Evolutionary conservation across 2,329 filamentous ascomycete species (phyloP), one percentile per base, ranked within the genome.

Genomic region (Aspergillus sp.): DNA sequence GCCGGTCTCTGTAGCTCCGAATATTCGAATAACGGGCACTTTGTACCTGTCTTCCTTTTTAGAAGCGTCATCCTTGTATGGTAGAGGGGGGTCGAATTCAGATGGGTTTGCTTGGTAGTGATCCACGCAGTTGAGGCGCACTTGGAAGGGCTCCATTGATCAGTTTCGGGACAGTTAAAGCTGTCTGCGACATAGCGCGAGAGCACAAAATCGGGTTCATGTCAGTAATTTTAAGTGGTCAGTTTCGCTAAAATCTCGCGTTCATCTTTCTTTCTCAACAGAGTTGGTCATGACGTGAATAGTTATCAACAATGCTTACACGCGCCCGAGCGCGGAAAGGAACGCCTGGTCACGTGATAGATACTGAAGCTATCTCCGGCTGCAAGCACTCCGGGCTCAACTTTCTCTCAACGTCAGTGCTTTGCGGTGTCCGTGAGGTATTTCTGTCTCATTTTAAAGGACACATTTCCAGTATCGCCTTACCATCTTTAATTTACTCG

Each of bases 61-160:
- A 13, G 76, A 79, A 38, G 72, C 74, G 27, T 72, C 78, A 52
- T 81, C 71, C 62, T 81, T 79, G 54, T 81, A 82, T 49, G 85
- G 81, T 52, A 96, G 76, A 49, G 81, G 77, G 50, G 90, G 89
- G 67, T 97, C 90, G 64, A 93, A 85, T 53, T 78, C 77, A 40
- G 89, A 87, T 12, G 90, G 86, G 8, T 75, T 75, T 33, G 84
- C 81, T 70, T 95, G 90, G 66, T 97, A 98, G 66, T 93, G 85
- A 69, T 98, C 93, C 71, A 98, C 85, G 72, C 89, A 95, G 66
- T 98, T 96, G 61, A 98, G 75, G 57, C 90, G 86, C 63, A 98
- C 83, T 57, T 88, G 86, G 71, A 98, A 97, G 55, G 80, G 75
- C 59, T 89, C 85, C 85, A 83, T 83, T 58, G 56, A 50, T 41